Evolutionary conservation across 495 filamentous ascomycete species (phyloP), one percentile per base, ranked within the genome.

Genomic region (Aspergillus incahuasiensis): DNA sequence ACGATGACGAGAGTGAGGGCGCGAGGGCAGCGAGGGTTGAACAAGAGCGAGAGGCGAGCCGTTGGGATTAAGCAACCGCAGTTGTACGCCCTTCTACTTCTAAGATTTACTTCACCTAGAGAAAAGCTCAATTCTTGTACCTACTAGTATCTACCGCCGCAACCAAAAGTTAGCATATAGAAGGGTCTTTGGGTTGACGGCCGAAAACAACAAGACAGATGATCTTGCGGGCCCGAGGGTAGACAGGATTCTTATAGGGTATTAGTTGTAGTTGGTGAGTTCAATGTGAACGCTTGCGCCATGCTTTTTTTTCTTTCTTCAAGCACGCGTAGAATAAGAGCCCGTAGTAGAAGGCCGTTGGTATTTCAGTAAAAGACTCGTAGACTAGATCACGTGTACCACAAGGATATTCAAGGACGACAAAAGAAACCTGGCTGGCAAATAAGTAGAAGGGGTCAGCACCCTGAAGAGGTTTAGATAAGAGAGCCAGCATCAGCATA

Each of bases 1-100:
- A 85, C 52, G 82, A 84, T 64, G 82, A 84, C 57, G 74, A 76
- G 61, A 67, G 58, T 45, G 66, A 72, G 50, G 73, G 73, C 63
- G 69, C 66, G 39, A 61, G 76, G 34, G 69, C 76, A 3, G 61
- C 65, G 46, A 67, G 78, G 41, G 70, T 74, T 15, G 79, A 81
- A 64, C 68, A 66, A 40, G 79, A 81, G 59, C 67, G 77, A 28
- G 76, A 80, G 62, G 70, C 66, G 5, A 58, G 58, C 35, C 63
- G 73, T 28, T 73, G 66, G 70, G 55, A 57, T 12, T 64, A 53
- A 28, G 22, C 49, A 68, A 30, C 42, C n/a, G n/a, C n/a, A n/a
- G 41, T 15, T 45, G 11, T 8, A 24, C 22, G 9, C 30, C 6
- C 12, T 28, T 9, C 41, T 22, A 16, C 39, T 18, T 41, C 39